Base-by-base conservation (phyloP, 441 rosid genomes). In the Croton laevigatus region DNA sequence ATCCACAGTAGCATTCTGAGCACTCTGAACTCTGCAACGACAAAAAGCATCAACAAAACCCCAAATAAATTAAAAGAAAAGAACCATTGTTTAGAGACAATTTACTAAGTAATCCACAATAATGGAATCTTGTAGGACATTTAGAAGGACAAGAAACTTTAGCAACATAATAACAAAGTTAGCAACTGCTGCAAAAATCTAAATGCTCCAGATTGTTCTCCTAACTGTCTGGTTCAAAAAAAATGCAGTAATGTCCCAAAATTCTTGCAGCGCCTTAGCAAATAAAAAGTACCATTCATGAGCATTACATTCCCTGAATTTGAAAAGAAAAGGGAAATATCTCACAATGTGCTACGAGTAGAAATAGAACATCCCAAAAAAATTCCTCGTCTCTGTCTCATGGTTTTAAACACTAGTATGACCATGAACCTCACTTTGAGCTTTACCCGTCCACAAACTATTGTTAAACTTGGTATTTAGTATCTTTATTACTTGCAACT, bases 1-100 rank as follows among this genome's bases (percentile, higher is more conserved):
- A 96, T 70, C 87, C 91, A 82, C 99, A 94, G 75, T 87, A 87
- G 78, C 89, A 80, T 76, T 85, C 98, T 37, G 77, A 77, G 75
- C 93, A 85, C 67, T 88, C 89, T 64, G 79, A 59, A 79, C 85
- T 91, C 98, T 96, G 88, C 82, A 72, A 72, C 61, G 69, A 80
- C 40, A 49, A 72, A 53, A 40, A 64, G 49, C 20, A 49, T 71
- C 59, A 78, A 68, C 62, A 71, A 73, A 27, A 70, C 60, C 71
- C 66, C 51, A 36, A 70, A 59, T 64, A 58, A 44, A 64, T 65
- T 53, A 34, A 68, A 72, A 20, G 54, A 22, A 14, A 71, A 34
- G 49, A 53, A 7, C 42, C 16, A 45, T 6, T 7, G 69, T 34
- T 34, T n/a, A 22, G 68, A 42, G 27, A 48, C 13, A 16, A 16